Evolutionary conservation across 2,329 filamentous ascomycete species (phyloP).

Genomic region (Colletotrichum cereale): DNA sequence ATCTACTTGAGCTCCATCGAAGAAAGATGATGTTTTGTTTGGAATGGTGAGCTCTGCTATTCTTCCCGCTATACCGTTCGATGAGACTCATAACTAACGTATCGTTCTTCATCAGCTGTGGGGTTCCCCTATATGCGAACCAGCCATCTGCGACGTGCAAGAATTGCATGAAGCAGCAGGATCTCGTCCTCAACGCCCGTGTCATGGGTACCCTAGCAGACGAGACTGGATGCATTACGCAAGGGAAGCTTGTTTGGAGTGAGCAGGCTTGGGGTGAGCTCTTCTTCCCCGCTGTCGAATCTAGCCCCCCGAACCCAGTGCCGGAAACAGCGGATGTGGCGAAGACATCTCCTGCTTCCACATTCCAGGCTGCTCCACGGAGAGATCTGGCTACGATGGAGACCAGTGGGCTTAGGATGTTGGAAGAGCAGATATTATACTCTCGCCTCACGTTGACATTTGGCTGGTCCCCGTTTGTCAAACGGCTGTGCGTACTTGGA

Average conservation of each 20-base stretch:
- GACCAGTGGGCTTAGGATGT: constrained; percentile 55
- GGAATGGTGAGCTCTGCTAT: constrained; percentile 52
- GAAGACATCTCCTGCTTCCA: constrained; percentile 20
- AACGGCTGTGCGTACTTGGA: constrained; percentile 56
- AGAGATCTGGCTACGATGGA: constrained; percentile 45
- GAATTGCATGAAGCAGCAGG: constrained; percentile 49
- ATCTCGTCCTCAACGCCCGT: constrained; percentile 55
- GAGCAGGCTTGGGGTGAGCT: constrained; percentile 63
- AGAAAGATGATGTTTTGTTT: constrained; percentile 53
- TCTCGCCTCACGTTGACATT: constrained; percentile 67
- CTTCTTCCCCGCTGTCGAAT: constrained; percentile 43
- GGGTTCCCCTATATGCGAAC: constrained; percentile 66
- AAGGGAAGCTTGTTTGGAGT: constrained; percentile 66
- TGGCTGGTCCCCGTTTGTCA: constrained; percentile 60
- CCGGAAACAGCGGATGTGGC: not conserved
- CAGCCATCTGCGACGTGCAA: constrained; percentile 52
- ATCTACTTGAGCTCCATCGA: constrained; percentile 48
- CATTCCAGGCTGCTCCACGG: not conserved
- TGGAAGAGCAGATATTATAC: constrained; percentile 66
- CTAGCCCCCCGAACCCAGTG: not conserved
- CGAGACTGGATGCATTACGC: constrained; percentile 66
- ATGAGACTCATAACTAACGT: constrained; percentile 7
- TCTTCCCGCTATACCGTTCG: not conserved
- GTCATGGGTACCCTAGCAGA: constrained; percentile 58
- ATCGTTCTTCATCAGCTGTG: constrained; percentile 57